Evolutionary conservation across 257 asterid species (phyloP).

Genomic region (Lantana camara): DNA sequence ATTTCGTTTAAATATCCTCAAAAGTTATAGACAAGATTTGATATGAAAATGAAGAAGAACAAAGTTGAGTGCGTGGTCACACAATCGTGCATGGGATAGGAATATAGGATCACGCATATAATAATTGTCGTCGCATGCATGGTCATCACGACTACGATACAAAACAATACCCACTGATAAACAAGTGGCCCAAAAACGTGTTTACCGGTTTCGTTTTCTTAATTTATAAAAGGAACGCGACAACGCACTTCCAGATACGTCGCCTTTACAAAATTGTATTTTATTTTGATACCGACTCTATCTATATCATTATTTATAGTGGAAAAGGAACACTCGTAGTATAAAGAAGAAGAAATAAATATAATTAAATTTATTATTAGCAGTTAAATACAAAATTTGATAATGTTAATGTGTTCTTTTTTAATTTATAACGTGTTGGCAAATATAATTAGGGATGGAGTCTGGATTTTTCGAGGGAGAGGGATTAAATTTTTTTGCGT

Average conservation of each 20-base stretch:
- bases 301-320: background rate
- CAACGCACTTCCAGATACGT: slow-evolving; percentile 32
- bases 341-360: too few relatives aligned
- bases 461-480: too few relatives aligned
- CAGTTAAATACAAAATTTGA: background rate
- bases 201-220: slow-evolving; percentile 3
- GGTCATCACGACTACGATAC: slow-evolving; percentile 11
- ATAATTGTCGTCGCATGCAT: slow-evolving; percentile 10
- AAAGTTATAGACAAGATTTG: too few relatives aligned
- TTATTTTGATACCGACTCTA: background rate
- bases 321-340: background rate
- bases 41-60: too few relatives aligned
- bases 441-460: too few relatives aligned
- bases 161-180: background rate
- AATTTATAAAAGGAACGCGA: slow-evolving; percentile 24
- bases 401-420: too few relatives aligned
- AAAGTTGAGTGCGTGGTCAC: too few relatives aligned
- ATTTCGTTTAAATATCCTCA: too few relatives aligned
- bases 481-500: too few relatives aligned
- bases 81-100: slow-evolving; percentile 35
- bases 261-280: background rate
- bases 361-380: too few relatives aligned
- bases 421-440: too few relatives aligned
- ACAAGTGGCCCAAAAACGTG: slow-evolving; percentile 16
- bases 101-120: too few relatives aligned